phyloP scores from a whole-genome alignment of 306 rosid species.

The Sechiopsis laciniata region DNA sequence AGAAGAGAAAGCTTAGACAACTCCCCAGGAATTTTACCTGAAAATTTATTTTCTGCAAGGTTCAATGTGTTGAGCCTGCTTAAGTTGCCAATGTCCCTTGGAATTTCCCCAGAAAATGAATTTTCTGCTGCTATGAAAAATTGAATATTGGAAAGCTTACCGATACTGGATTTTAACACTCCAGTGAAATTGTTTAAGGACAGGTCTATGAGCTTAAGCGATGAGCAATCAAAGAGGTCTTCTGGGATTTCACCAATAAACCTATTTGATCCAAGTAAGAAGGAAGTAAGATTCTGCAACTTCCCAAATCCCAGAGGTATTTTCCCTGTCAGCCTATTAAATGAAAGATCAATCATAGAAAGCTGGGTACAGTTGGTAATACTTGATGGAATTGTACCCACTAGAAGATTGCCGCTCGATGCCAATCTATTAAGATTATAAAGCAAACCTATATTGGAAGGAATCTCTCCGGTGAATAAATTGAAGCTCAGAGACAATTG shows the following conservation, averaged over 20 bases:
- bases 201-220: slow-evolving; percentile 49
- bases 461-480: slow-evolving; percentile 68
- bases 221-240: slow-evolving; percentile 63
- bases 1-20: slow-evolving; percentile 59
- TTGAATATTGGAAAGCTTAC: slow-evolving; percentile 47
- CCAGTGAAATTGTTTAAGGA: slow-evolving; percentile 46
- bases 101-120: slow-evolving; percentile 62
- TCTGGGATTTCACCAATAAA: slow-evolving; percentile 74
- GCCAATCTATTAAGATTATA: slow-evolving; percentile 51
- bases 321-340: slow-evolving; percentile 47
- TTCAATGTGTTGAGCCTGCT: slow-evolving; percentile 39
- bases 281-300: slow-evolving; percentile 53
- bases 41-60: slow-evolving; percentile 51
- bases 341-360: slow-evolving; percentile 35
- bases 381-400: slow-evolving; percentile 60
- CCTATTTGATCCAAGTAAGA: slow-evolving; percentile 42
- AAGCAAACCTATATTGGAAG: slow-evolving; percentile 58
- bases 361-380: slow-evolving; percentile 62
- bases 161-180: slow-evolving; percentile 45
- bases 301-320: slow-evolving; percentile 60
- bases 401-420: slow-evolving; percentile 31
- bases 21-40: slow-evolving; percentile 60
- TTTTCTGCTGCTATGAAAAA: slow-evolving; percentile 30
- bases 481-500: slow-evolving; percentile 51
- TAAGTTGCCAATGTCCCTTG: slow-evolving; percentile 62